Evolutionary conservation across 2,329 filamentous ascomycete species (phyloP), one percentile per base, ranked within the genome.

Genomic region (Boeremia exigua): DNA sequence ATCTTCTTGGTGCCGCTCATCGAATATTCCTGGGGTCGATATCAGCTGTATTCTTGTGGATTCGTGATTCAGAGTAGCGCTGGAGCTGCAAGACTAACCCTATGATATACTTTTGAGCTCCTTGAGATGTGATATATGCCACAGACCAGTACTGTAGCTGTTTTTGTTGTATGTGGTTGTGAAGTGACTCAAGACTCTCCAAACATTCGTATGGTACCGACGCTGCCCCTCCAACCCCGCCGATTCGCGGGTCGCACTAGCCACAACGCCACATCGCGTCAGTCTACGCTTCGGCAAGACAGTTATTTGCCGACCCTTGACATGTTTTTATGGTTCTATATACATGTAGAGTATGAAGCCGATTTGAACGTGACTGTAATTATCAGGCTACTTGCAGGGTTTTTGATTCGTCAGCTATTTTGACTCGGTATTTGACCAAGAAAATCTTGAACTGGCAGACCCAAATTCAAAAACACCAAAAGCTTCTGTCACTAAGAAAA

Each of bases 1-100:
- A 77, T 77, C 57, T 77, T 75, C 61, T 76, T 74, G 48, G 72
- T 63, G 39, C 67, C 68, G 43, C 69, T 60, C 67, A 71, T 70
- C 46, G 44, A 46, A 57, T 29, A 48, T 36, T 54, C 43, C 54
- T 52, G 25, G 14, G 15, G 33, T n/a, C 32, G 23, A 33, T 56
- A 38, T 56, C 42, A 56, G 43, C 40, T 50, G 37, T 11, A 42
- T n/a, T n/a, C 42, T 50, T 40, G 37, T 45, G 19, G 0, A 39
- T 19, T 14, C 27, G 27, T 34, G 4, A 36, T 15, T 28, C 8
- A 11, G 23, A 33, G 39, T 34, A 19, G 25, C 17, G 40, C 15
- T 12, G 15, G 17, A 25, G 33, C 48, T 38, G 32, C 15, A 27
- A 33, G 12, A 15, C 40, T 25, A 32, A 60, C 57, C 10, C 42